Evolutionary conservation across 345 rosid species (phyloP).

Genomic region (Moricandia arvensis): DNA sequence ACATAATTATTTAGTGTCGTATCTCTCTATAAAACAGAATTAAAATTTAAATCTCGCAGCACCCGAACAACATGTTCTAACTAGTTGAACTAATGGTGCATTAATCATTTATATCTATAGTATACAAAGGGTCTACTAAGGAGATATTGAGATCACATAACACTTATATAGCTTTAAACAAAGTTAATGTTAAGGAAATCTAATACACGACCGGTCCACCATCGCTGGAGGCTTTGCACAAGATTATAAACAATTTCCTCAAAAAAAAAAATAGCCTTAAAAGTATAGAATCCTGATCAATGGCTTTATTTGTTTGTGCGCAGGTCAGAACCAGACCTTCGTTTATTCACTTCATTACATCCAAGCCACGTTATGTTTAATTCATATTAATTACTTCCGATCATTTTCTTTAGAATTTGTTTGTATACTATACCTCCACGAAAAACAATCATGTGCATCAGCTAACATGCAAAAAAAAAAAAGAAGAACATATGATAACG

Average conservation of each 20-base stretch:
- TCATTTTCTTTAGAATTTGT: neutral
- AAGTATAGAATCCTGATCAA: too few relatives aligned
- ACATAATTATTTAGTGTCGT: neutral
- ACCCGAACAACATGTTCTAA: too few relatives aligned
- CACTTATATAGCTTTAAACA: too few relatives aligned
- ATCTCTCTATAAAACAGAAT: neutral
- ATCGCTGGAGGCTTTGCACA: neutral
- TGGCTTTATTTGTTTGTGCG: neutral
- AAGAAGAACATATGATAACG: slow-evolving; percentile 23
- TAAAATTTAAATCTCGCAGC: too few relatives aligned
- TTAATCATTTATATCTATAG: too few relatives aligned
- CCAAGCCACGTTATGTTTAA: neutral
- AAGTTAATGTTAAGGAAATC: too few relatives aligned
- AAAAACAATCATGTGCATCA: neutral
- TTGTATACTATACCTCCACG: neutral
- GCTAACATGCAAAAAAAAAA: slow-evolving; percentile 15
- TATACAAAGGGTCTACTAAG: too few relatives aligned
- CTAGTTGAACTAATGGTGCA: too few relatives aligned
- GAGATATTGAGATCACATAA: too few relatives aligned
- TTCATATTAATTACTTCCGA: neutral
- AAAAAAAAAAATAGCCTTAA: neutral
- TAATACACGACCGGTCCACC: neutral
- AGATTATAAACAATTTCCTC: neutral
- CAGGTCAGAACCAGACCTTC: neutral
- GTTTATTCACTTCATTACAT: neutral